phyloP scores from a whole-genome alignment of 2,329 filamentous ascomycete species.

The Aspergillus brunneoviolaceus region DNA sequence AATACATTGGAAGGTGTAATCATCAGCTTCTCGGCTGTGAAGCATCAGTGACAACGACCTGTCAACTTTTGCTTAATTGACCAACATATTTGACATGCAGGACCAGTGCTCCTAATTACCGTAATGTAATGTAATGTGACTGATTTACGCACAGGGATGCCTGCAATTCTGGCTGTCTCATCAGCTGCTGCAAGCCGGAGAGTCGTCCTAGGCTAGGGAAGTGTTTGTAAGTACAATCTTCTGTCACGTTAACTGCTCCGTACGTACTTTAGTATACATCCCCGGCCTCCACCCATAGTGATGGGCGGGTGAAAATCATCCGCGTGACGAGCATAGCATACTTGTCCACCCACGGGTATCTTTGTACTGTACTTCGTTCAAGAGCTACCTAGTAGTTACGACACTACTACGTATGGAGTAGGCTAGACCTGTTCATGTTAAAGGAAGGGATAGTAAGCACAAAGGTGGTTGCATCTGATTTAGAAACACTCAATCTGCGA shows the following conservation, averaged over 20 bases:
- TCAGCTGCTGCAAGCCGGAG: neutral
- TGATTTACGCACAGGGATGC: neutral
- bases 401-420: too few species aligned
- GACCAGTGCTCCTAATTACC: neutral
- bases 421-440: neutral
- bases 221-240: neutral
- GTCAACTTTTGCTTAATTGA: neutral
- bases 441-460: neutral
- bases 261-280: neutral
- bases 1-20: neutral
- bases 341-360: neutral
- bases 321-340: conserved; percentile 1
- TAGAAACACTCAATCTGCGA: too few species aligned
- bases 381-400: too few species aligned
- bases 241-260: too few species aligned
- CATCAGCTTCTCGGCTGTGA: neutral
- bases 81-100: neutral
- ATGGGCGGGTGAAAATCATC: conserved; percentile 9
- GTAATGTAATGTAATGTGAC: too few species aligned
- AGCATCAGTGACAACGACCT: neutral
- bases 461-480: too few species aligned
- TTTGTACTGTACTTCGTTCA: too few species aligned
- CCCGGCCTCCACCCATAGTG: conserved; percentile 8
- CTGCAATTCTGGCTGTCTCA: neutral
- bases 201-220: neutral